These are phyloP conservation scores for Mucor plumbeus DNA, from an alignment of 371 early-diverging fungal species.

Conservation along the genomic window DNA sequence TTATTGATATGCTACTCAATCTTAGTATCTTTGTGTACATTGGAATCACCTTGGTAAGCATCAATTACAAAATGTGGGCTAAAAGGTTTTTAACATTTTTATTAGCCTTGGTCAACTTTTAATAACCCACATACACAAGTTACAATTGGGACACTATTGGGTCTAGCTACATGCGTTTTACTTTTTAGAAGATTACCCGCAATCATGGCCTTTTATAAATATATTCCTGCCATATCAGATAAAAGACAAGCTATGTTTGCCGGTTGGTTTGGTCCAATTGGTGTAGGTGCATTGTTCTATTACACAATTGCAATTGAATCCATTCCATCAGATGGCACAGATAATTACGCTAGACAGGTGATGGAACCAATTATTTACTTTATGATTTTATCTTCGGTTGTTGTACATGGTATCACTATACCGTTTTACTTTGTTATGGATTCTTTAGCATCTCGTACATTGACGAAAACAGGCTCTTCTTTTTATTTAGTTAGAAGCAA, in stretches of 20 bases:
- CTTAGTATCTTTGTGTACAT: conserved; percentile 89
- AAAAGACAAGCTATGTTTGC: conserved; percentile 85
- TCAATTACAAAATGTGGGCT: too few species aligned
- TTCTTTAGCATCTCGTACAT: conserved; percentile 19
- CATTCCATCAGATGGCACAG: conserved; percentile 18
- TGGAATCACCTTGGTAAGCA: conserved; percentile 72
- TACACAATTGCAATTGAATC: conserved; percentile 56
- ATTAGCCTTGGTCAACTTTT: conserved; percentile 72
- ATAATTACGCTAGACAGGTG: conserved; percentile 26
- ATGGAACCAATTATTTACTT: conserved; percentile 74
- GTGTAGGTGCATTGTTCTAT: conserved; percentile 82
- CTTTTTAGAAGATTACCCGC: conserved; percentile 82
- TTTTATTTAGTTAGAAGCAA: not conserved
- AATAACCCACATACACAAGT: conserved; percentile 41
- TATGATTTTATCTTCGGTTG: conserved; percentile 72
- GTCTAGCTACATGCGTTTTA: conserved; percentile 70
- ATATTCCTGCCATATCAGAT: conserved; percentile 72
- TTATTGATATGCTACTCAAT: conserved; percentile 86
- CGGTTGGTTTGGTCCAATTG: conserved; percentile 97
- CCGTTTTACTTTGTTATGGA: conserved; percentile 59
- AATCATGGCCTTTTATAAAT: conserved; percentile 62
- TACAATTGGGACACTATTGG: conserved; percentile 60
- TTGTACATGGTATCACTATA: conserved; percentile 79
- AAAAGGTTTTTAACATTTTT: not conserved
- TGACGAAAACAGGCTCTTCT: not conserved